Evolutionary conservation across 768 basidiomycete species (phyloP).

Genomic region (Amanita fuliginea): DNA sequence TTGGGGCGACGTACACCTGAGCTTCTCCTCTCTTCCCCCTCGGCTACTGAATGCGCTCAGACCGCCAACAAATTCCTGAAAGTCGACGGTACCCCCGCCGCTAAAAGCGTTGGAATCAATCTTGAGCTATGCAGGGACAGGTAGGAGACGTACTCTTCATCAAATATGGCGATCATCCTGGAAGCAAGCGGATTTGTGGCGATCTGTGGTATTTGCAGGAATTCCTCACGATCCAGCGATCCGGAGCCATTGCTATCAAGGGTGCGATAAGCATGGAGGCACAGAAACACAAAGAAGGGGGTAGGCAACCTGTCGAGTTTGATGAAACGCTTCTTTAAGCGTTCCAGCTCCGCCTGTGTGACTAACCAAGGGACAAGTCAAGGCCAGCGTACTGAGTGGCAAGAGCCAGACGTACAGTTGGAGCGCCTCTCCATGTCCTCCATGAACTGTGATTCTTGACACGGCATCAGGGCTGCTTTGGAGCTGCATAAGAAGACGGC

Average conservation of each 20-base stretch:
- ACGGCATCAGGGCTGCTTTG: constrained; percentile 4
- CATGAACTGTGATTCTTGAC: constrained; percentile 84
- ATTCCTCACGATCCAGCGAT: constrained; percentile 97
- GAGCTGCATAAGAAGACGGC: neutral
- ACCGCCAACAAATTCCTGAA: constrained; percentile 98
- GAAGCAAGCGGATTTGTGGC: constrained; percentile 95
- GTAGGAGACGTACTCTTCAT: constrained; percentile 76
- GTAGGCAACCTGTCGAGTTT: constrained; percentile 78
- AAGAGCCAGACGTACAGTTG: constrained; percentile 67
- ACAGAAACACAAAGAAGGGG: neutral
- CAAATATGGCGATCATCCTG: constrained; percentile 99
- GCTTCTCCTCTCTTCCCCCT: constrained; percentile 94
- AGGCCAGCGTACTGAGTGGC: neutral
- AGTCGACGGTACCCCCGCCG: constrained; percentile 97
- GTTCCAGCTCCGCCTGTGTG: constrained; percentile 87
- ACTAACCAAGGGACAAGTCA: constrained; percentile 35
- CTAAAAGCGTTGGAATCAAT: constrained; percentile 26
- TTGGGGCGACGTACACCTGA: constrained; percentile 59
- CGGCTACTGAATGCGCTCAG: constrained; percentile 96
- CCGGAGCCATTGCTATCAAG: constrained; percentile 80
- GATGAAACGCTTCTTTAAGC: constrained; percentile 98
- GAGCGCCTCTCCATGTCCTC: constrained; percentile 96
- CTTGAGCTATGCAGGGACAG: constrained; percentile 1
- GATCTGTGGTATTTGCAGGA: constrained; percentile 97
- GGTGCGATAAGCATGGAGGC: neutral